Evolutionary conservation across 1,284 basidiomycete species (phyloP).

Genomic region (Austropuccinia psidii): DNA sequence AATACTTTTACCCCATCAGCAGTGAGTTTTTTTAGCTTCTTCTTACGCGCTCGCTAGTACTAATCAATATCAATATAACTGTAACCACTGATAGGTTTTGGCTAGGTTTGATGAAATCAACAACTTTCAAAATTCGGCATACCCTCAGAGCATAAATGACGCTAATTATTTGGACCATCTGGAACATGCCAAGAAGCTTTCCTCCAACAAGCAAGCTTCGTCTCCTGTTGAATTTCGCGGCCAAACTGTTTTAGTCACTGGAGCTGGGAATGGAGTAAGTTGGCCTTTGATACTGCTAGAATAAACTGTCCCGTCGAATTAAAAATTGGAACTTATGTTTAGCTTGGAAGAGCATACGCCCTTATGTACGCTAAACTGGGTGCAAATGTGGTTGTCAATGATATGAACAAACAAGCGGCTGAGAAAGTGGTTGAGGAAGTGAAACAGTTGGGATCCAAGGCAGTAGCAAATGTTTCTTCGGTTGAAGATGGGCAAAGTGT

Average conservation of each 20-base stretch:
- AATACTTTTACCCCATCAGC: slow-evolving; percentile 87
- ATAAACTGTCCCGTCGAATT: neutral
- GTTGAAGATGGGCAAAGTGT: slow-evolving; percentile 84
- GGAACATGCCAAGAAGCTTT: slow-evolving; percentile 60
- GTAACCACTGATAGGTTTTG: slow-evolving; percentile 66
- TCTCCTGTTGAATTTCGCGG: slow-evolving; percentile 72
- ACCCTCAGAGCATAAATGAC: slow-evolving; percentile 66
- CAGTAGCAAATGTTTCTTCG: slow-evolving; percentile 71
- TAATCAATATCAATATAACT: no score
- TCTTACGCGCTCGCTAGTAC: no score
- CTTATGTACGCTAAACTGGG: slow-evolving; percentile 82
- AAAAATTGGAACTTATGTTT: slow-evolving; percentile 42
- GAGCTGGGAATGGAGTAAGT: slow-evolving; percentile 67
- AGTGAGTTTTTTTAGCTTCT: slow-evolving; percentile 50
- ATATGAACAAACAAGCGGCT: slow-evolving; percentile 79
- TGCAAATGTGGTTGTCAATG: slow-evolving; percentile 94
- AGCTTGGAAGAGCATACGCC: slow-evolving; percentile 81
- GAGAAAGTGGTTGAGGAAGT: slow-evolving; percentile 79
- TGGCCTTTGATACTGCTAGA: neutral
- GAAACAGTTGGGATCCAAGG: slow-evolving; percentile 81
- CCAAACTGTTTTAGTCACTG: slow-evolving; percentile 89
- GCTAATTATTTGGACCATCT: slow-evolving; percentile 55
- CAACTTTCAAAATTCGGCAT: slow-evolving; percentile 65
- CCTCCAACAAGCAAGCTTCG: slow-evolving; percentile 65
- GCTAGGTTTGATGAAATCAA: slow-evolving; percentile 70